Percentiles rank a stretch among this genome's conserved stretches.
phyloP scores from a whole-genome alignment of 1,284 basidiomycete genomes.

The Leccinum variabile region DNA sequence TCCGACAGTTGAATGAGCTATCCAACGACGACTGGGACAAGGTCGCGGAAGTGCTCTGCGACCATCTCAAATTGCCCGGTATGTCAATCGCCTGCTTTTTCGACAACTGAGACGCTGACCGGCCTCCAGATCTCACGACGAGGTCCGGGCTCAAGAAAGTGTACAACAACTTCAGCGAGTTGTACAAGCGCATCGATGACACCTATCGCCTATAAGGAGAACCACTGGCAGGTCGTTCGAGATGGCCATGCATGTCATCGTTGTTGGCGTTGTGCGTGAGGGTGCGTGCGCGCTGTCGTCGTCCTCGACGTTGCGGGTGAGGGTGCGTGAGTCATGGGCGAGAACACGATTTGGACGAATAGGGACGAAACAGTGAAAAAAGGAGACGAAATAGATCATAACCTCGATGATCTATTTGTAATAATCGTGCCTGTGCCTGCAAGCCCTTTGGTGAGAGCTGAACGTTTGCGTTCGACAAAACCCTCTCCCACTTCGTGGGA shows the following conservation, averaged over 20 bases:
- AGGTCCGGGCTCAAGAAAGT: slow-evolving; percentile 60
- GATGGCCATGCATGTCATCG: slow-evolving; percentile 36
- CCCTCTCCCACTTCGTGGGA: no score
- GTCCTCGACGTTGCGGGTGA: no score
- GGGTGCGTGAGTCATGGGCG: no score
- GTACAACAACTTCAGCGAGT: slow-evolving; percentile 50
- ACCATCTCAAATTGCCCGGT: slow-evolving; percentile 53
- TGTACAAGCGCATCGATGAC: slow-evolving; percentile 48
- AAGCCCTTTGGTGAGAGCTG: no score
- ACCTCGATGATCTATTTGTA: no score
- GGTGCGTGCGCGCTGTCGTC: no score
- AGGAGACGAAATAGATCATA: no score
- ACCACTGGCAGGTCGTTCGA: slow-evolving; percentile 37
- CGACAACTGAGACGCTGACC: background rate
- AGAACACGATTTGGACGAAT: no score
- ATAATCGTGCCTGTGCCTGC: no score
- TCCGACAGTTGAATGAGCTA: slow-evolving; percentile 19
- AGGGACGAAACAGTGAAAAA: no score
- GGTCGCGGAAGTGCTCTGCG: slow-evolving; percentile 47
- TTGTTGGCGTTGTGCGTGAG: no score
- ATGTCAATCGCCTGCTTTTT: slow-evolving; percentile 12
- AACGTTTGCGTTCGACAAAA: no score
- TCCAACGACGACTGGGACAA: slow-evolving; percentile 43
- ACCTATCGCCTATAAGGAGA: slow-evolving; percentile 39
- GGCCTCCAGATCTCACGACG: slow-evolving; percentile 47